Percentiles rank a stretch among this genome's conserved stretches.
Conservation (phyloP, 2,329 filamentous ascomycete genomes). For the Rhinocladiella mackenziei region DNA sequence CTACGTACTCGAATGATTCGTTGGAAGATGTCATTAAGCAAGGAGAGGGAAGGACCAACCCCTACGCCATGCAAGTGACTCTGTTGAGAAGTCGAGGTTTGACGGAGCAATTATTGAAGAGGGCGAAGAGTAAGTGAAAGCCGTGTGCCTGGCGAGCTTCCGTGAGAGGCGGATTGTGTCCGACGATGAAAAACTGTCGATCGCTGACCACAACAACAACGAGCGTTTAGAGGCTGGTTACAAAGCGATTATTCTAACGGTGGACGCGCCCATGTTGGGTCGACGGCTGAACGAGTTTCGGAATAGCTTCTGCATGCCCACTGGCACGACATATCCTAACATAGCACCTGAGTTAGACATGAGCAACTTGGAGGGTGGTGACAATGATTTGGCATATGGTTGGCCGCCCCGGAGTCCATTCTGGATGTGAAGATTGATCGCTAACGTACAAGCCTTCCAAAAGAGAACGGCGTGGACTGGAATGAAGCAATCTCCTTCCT, state of each 20-base stretch:
- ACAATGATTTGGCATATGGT: constrained; percentile 13
- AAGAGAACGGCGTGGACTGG: too few species aligned
- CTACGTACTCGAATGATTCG: constrained; percentile 44
- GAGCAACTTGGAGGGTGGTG: constrained; percentile 14
- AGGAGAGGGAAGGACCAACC: constrained; percentile 36
- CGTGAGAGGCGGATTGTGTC: neutral
- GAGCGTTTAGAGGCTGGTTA: constrained; percentile 43
- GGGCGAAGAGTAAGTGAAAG: constrained; percentile 41
- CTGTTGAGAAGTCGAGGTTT: constrained; percentile 33
- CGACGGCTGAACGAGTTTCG: constrained; percentile 52
- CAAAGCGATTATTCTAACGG: constrained; percentile 53
- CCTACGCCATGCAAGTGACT: constrained; percentile 17
- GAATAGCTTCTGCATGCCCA: constrained; percentile 44
- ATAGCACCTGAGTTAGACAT: constrained; percentile 8
- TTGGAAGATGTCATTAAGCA: constrained; percentile 44
- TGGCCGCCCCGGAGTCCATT: neutral
- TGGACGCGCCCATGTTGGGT: constrained; percentile 53
- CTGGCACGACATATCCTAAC: constrained; percentile 27
- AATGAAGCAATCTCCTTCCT: too few species aligned
- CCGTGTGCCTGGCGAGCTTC: neutral
- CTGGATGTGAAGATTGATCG: too few species aligned
- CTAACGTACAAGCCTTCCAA: too few species aligned
- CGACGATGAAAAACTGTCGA: neutral
- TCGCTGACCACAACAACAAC: neutral
- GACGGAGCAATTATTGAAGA: constrained; percentile 40